Conservation (phyloP, 179 eudicot species). For the Spergularia azorica region DNA sequence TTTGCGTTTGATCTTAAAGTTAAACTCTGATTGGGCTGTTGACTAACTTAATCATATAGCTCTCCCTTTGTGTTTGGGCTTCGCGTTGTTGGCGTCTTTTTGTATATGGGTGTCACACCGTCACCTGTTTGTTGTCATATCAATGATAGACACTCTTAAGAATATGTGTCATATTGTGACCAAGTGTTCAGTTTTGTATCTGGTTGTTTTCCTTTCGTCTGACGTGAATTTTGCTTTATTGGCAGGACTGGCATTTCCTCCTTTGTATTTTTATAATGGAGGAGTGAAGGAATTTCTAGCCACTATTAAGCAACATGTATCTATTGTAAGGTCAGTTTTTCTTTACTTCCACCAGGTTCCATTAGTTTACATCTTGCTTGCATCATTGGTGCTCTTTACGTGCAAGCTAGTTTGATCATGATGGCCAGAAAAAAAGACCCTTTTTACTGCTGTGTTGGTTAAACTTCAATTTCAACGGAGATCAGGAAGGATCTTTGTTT, state of each 20-base stretch:
- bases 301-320: constrained; percentile 78
- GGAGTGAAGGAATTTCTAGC: constrained; percentile 92
- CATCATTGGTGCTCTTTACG: background rate
- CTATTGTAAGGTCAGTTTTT: constrained; percentile 64
- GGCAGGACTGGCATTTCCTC: constrained; percentile 94
- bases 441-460: background rate
- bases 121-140: no score
- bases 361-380: background rate
- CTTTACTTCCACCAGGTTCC: constrained; percentile 1
- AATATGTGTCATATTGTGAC: background rate
- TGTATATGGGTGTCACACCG: no score
- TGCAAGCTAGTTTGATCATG: background rate
- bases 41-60: no score
- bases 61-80: no score
- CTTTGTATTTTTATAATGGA: constrained; percentile 92
- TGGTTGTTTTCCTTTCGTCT: background rate
- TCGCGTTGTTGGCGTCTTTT: no score
- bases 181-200: background rate
- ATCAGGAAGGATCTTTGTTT: background rate
- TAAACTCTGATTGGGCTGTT: no score
- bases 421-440: background rate
- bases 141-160: no score
- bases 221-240: background rate
- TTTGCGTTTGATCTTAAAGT: background rate
- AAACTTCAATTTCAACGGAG: background rate